phyloP scores from a whole-genome alignment of 352 stramenopile genomes.

The Phytophthora cactorum region DNA sequence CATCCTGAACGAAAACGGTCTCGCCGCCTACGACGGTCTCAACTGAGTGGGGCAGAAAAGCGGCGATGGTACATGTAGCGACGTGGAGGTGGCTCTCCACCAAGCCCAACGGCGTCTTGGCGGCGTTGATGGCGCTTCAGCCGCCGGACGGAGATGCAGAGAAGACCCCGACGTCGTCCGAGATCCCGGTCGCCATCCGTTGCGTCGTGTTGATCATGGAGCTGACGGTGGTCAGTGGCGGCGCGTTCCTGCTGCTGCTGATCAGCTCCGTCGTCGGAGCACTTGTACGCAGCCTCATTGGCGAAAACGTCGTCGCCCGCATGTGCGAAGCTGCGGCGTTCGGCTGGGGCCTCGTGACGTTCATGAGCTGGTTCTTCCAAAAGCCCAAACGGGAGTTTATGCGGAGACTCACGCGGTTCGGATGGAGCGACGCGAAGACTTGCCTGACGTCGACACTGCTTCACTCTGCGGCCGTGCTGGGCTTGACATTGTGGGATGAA shows the following conservation, averaged over 20 bases:
- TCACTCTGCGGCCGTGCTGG: constrained; percentile 16
- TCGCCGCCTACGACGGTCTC: constrained; percentile 93
- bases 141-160: constrained; percentile 1
- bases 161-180: neutral
- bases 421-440: constrained; percentile 8
- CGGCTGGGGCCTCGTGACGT: constrained; percentile 32
- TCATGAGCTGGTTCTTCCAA: constrained; percentile 48
- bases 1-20: constrained; percentile 91
- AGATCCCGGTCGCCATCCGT: constrained; percentile 29
- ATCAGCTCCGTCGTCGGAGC: constrained; percentile 24
- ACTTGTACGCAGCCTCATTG: constrained; percentile 15
- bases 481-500: constrained; percentile 12
- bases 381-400: constrained; percentile 16
- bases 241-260: constrained; percentile 45
- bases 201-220: constrained; percentile 54
- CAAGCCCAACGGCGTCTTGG: constrained; percentile 41
- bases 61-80: constrained; percentile 11
- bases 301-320: constrained; percentile 3
- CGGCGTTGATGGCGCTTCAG: constrained; percentile 32
- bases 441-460: constrained; percentile 22
- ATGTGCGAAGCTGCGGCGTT: constrained; percentile 30
- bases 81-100: constrained; percentile 33
- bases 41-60: constrained; percentile 24
- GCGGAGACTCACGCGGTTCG: constrained; percentile 21
- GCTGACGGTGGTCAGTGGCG: constrained; percentile 35